These are phyloP conservation scores for Anacardium occidentale DNA, from an alignment of 345 rosid species.

Conservation along the genomic window DNA sequence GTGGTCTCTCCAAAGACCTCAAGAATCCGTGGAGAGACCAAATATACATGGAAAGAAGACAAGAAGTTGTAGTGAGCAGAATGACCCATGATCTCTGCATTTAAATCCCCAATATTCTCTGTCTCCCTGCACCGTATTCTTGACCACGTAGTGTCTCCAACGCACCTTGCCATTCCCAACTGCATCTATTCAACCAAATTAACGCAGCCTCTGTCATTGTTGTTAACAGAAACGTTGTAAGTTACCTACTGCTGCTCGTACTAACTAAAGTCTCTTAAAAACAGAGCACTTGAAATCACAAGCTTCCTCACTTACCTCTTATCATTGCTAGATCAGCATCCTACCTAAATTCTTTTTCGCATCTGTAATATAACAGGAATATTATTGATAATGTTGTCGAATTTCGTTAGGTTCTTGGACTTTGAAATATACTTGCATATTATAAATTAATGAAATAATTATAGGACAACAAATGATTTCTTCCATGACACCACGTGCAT, in stretches of 20 bases:
- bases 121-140: slow-evolving; percentile 81
- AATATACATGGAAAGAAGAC: slow-evolving; percentile 63
- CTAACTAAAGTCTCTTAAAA: neutral
- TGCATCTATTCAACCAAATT: slow-evolving; percentile 23
- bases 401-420: no score
- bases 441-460: no score
- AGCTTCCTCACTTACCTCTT: no score
- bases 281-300: neutral
- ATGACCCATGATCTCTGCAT: slow-evolving; percentile 99
- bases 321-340: no score
- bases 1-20: slow-evolving; percentile 67
- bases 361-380: no score
- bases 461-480: no score
- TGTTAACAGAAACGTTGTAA: no score
- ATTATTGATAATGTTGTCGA: no score
- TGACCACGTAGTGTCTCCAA: slow-evolving; percentile 90
- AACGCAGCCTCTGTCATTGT: neutral
- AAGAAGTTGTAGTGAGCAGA: slow-evolving; percentile 60
- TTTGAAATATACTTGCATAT: no score
- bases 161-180: slow-evolving; percentile 98
- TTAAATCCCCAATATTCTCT: slow-evolving; percentile 79
- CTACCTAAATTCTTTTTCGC: no score
- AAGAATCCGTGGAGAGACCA: slow-evolving; percentile 87
- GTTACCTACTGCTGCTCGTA: no score
- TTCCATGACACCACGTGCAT: no score